phyloP scores from a whole-genome alignment of 2,329 filamentous ascomycete genomes.

The Scedosporium dehoogii region DNA sequence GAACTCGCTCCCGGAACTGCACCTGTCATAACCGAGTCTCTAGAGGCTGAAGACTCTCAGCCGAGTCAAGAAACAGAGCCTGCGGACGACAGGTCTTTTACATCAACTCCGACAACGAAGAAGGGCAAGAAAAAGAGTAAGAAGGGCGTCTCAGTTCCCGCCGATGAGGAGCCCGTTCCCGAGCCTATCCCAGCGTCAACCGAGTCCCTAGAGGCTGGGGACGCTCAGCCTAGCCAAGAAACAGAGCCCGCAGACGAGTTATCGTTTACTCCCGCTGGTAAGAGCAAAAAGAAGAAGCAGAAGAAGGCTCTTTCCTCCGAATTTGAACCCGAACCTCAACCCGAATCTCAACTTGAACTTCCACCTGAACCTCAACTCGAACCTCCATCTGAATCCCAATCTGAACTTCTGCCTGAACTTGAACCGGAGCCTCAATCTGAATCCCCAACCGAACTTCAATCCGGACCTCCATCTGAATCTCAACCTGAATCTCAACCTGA shows the following conservation, averaged over 20 bases:
- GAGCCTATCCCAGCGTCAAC: neutral
- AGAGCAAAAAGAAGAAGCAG: too few species aligned
- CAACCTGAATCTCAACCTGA: too few species aligned
- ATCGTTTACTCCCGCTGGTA: too few species aligned
- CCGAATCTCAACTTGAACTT: neutral
- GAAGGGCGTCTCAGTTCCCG: neutral
- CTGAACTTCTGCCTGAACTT: too few species aligned
- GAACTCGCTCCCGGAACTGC: neutral
- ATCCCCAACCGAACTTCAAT: too few species aligned
- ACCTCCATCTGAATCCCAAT: neutral
- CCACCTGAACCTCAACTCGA: neutral
- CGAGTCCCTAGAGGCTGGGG: neutral
- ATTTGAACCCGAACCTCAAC: neutral
- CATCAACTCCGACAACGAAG: neutral
- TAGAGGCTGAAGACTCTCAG: neutral
- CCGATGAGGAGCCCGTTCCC: neutral
- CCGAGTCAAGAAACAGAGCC: neutral
- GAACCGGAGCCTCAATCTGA: too few species aligned
- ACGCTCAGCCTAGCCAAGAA: neutral
- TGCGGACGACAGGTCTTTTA: neutral
- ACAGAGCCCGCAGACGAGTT: conserved; percentile 4
- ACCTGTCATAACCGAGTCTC: neutral
- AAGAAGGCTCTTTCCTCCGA: too few species aligned
- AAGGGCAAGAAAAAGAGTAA: conserved; percentile 1
- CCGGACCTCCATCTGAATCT: too few species aligned